Conservation (phyloP, 2,329 filamentous ascomycete genomes). For the Ophiocordyceps australis region DNA sequence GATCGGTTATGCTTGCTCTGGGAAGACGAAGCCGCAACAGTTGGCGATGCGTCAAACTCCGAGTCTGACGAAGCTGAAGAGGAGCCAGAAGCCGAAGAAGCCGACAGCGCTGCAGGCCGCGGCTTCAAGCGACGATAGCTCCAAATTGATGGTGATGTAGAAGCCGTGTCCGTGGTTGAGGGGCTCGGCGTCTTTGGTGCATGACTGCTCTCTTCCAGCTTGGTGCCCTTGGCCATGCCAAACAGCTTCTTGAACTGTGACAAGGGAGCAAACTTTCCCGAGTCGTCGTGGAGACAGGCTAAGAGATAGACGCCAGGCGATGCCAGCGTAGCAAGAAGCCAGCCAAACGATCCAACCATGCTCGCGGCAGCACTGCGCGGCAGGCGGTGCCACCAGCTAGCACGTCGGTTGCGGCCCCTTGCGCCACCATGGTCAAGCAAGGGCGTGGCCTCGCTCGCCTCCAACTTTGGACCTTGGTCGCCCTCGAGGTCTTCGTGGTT, state of each 20-base stretch:
- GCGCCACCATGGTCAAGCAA: conserved; percentile 25
- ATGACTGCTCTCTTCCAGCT: no score
- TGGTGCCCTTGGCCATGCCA: conserved; percentile 18
- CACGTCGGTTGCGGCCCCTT: conserved; percentile 17
- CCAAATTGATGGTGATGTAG: no score
- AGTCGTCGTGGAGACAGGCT: conserved; percentile 65
- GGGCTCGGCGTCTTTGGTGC: neutral
- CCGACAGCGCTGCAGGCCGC: conserved; percentile 3
- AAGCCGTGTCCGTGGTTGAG: no score
- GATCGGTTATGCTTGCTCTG: conserved; percentile 38
- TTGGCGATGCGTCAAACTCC: conserved; percentile 45
- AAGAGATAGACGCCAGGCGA: conserved; percentile 70
- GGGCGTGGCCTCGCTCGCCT: conserved; percentile 45
- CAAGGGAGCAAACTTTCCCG: conserved; percentile 64
- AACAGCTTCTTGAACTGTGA: conserved; percentile 51
- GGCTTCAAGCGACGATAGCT: conserved; percentile 10
- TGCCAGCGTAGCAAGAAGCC: conserved; percentile 60
- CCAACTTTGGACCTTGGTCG: no score
- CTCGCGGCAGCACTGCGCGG: conserved; percentile 53
- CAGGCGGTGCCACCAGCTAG: conserved; percentile 33
- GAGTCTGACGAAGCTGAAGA: conserved; percentile 55
- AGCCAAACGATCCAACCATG: conserved; percentile 58
- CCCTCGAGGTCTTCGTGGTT: conserved; percentile 18
- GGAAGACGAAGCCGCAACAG: conserved; percentile 9
- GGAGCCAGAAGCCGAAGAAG: conserved; percentile 25